Conservation (phyloP, 208 protist species). For the Perkinsela sp. region DNA sequence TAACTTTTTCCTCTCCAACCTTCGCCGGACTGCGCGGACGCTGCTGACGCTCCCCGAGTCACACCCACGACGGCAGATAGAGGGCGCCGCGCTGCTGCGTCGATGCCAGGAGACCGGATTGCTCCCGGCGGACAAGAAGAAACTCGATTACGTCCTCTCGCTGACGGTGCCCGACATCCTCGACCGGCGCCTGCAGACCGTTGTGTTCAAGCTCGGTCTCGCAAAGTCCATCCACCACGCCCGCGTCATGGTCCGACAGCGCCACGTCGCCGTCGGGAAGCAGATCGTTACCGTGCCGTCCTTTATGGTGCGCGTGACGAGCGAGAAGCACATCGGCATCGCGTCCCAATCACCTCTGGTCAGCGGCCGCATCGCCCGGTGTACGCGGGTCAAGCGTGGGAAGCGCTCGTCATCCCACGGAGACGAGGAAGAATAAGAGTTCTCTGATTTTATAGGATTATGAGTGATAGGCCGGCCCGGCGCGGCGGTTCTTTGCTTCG, state of each 20-base stretch:
- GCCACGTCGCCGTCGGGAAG: constrained; percentile 98
- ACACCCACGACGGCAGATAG: constrained; percentile 77
- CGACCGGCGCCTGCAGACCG: constrained; percentile 97
- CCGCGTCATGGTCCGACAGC: constrained; percentile 92
- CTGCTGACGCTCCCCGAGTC: constrained; percentile 97
- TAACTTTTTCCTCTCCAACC: constrained; percentile 89
- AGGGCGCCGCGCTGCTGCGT: constrained; percentile 94
- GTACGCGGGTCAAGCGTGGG: constrained; percentile 51
- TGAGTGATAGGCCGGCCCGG: background rate
- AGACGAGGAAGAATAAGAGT: constrained; percentile 8
- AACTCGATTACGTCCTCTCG: constrained; percentile 98
- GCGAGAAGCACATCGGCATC: constrained; percentile 94
- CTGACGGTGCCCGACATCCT: constrained; percentile 96
- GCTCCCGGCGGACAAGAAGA: constrained; percentile 88
- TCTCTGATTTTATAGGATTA: too few relatives aligned
- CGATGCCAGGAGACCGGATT: constrained; percentile 91
- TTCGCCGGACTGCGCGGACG: constrained; percentile 89
- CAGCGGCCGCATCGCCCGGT: constrained; percentile 77
- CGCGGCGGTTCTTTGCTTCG: background rate
- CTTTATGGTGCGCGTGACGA: constrained; percentile 93
- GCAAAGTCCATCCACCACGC: constrained; percentile 99
- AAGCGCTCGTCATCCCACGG: background rate
- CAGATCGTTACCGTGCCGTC: constrained; percentile 97
- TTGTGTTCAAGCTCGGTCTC: constrained; percentile 89
- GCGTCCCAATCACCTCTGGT: constrained; percentile 76